Percentiles rank a stretch among this genome's conserved stretches.
Conservation (phyloP, 805 yeast genomes). For the Starmerella apicola region DNA sequence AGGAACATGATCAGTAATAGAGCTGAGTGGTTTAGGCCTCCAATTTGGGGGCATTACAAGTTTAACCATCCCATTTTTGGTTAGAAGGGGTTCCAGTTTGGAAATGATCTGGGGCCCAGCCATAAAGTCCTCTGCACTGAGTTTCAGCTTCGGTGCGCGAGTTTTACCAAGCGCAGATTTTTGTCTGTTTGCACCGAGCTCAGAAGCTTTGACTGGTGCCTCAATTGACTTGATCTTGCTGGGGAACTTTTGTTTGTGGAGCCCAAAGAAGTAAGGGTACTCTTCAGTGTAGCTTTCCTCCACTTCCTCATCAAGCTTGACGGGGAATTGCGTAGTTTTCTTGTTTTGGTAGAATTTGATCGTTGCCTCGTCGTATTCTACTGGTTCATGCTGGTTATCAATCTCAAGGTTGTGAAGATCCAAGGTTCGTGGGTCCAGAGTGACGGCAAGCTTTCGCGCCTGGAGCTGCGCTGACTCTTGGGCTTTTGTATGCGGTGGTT, state of each 20-base stretch:
- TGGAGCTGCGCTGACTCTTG: conserved; percentile 17
- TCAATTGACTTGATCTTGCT: not conserved
- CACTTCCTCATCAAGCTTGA: not conserved
- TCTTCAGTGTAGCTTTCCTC: not conserved
- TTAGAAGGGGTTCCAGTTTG: not conserved
- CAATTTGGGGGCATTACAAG: conserved; percentile 1
- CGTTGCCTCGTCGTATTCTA: not conserved
- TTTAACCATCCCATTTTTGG: conserved; percentile 5
- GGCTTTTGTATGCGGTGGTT: conserved; percentile 4
- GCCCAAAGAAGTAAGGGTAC: conserved; percentile 8
- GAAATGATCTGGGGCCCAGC: conserved; percentile 2
- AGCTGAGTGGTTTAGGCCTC: conserved; percentile 1
- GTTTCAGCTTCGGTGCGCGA: conserved; percentile 3
- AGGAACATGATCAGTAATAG: conserved; percentile 5
- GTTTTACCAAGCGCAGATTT: not conserved
- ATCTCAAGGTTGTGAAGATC: conserved; percentile 1
- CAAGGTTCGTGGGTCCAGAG: no score
- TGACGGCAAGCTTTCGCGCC: conserved; percentile 14
- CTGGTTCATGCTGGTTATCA: conserved; percentile 2
- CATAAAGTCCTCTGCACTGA: conserved; percentile 1
- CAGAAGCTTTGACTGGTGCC: not conserved
- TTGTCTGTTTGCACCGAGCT: not conserved
- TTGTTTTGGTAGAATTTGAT: conserved; percentile 4
- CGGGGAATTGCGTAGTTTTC: conserved; percentile 3
- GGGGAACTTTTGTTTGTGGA: no score